A percentile compares a stretch with the other conserved stretches of the same genome.
phyloP scores from a whole-genome alignment of 2,329 filamentous ascomycete genomes.

The Ilyonectria robusta region DNA sequence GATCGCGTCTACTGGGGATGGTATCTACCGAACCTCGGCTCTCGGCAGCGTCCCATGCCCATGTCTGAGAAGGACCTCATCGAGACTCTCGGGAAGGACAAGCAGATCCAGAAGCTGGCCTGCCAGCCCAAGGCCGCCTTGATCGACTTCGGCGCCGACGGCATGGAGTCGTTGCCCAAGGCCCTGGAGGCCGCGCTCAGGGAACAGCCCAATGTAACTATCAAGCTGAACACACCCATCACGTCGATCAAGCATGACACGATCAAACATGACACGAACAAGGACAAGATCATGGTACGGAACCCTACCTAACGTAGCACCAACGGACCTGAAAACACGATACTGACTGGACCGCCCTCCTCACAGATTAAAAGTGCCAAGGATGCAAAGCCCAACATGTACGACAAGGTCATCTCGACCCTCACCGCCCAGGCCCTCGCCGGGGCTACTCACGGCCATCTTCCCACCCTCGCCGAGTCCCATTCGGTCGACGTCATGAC shows the following conservation, averaged over 20 bases:
- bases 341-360: slow-evolving; percentile 10
- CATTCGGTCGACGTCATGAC: slow-evolving; percentile 88
- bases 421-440: slow-evolving; percentile 65
- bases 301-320: background rate
- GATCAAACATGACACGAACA: slow-evolving; percentile 50
- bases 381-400: slow-evolving; percentile 41
- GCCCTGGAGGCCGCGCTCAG: slow-evolving; percentile 67
- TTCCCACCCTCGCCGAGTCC: slow-evolving; percentile 67
- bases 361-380: slow-evolving; percentile 37
- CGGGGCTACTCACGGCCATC: slow-evolving; percentile 51
- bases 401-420: slow-evolving; percentile 77
- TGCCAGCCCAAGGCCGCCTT: slow-evolving; percentile 50
- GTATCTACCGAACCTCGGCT: slow-evolving; percentile 45
- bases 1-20: slow-evolving; percentile 51
- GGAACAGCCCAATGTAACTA: slow-evolving; percentile 70
- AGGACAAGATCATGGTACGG: slow-evolving; percentile 60
- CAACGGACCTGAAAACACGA: background rate
- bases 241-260: slow-evolving; percentile 59
- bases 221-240: slow-evolving; percentile 67
- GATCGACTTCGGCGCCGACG: slow-evolving; percentile 61
- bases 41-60: slow-evolving; percentile 61
- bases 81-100: slow-evolving; percentile 46
- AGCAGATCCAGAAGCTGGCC: slow-evolving; percentile 50
- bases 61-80: slow-evolving; percentile 49
- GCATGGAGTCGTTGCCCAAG: slow-evolving; percentile 74